Base-by-base conservation (phyloP, 208 protist species). In the Angomonas desouzai region DNA sequence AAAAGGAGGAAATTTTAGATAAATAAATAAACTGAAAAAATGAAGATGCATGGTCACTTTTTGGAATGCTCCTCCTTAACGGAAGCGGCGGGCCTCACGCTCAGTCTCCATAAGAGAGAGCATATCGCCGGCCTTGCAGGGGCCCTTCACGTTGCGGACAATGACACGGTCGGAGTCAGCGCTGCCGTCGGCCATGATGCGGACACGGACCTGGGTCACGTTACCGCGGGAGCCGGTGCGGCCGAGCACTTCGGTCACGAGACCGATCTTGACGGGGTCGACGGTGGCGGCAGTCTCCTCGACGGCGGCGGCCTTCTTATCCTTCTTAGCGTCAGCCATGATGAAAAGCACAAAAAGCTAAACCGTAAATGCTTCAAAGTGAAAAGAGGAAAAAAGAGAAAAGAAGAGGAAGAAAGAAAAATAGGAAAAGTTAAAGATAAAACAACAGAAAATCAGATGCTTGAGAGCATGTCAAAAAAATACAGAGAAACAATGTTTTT, bases 111-210 rank as follows among this genome's bases (percentile, higher is more conserved):
- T 96, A 36, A 99, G 96, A 36, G 94, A 92, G 43, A 99, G 94
- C 84, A 99, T 98, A 82, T 99, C 99, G 64, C 93, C 95, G 65
- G 98, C 92, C 72, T 98, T 96, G 69, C 99, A 97, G 55, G 99
- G 98, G 53, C 98, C 99, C 83, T 99, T 99, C 70, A 99, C 98
- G 85, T 99, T 99, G 76, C 99, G 96, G 76, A 99, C 91, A 74
- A 99, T 98, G 7, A 83, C 92, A 68, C 99, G 91, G 80, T 91
- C 92, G 51, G 83, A 84, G 45, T 98, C 86, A 40, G 83, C 79
- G 34, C 83, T 91, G 30, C 86, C 88, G 71, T 92, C 86, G 55
- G 93, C 85, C 68, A 99, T 79, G 64, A 99, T 97, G 40, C 93
- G 81, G 40, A 98, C 96, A 61, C 92, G 91, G 72, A 99, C 97